Percentiles rank a stretch among this genome's conserved stretches.
Evolutionary conservation across 805 yeast genomes (phyloP).

Genomic region (Candida incommunis): DNA sequence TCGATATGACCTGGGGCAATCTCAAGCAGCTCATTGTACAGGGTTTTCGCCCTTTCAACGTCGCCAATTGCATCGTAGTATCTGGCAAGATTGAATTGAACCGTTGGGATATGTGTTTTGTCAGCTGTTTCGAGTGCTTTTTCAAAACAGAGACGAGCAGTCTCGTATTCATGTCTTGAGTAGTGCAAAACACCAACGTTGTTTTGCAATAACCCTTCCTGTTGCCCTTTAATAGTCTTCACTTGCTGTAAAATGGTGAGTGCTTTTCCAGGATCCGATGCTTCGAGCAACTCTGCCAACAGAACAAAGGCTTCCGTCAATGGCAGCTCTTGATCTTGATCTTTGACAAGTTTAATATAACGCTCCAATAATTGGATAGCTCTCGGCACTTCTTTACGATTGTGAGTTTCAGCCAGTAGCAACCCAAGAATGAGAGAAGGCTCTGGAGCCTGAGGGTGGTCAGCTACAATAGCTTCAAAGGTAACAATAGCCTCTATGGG

Average conservation of each 20-base stretch:
- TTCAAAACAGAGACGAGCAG: constrained; percentile 43
- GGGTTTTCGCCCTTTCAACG: constrained; percentile 21
- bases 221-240: constrained; percentile 32
- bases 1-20: constrained; percentile 57
- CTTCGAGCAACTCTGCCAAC: constrained; percentile 58
- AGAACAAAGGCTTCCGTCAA: constrained; percentile 51
- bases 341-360: constrained; percentile 49
- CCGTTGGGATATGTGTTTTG: constrained; percentile 22
- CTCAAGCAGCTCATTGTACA: constrained; percentile 43
- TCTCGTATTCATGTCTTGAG: constrained; percentile 42
- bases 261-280: constrained; percentile 48
- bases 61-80: constrained; percentile 37
- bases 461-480: constrained; percentile 58
- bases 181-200: constrained; percentile 78
- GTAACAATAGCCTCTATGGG: constrained; percentile 79
- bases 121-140: constrained; percentile 25
- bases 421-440: constrained; percentile 58
- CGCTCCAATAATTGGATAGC: constrained; percentile 56
- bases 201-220: constrained; percentile 36
- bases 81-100: constrained; percentile 67
- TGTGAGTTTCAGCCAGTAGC: constrained; percentile 36
- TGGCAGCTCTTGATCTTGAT: constrained; percentile 38
- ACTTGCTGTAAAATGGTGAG: constrained; percentile 49
- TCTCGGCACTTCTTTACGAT: constrained; percentile 20
- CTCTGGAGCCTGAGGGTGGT: constrained; percentile 57